Percentiles rank a stretch among this genome's conserved stretches.
Conservation (phyloP, 1,284 basidiomycete genomes). For the Moniliophthora roreri region DNA sequence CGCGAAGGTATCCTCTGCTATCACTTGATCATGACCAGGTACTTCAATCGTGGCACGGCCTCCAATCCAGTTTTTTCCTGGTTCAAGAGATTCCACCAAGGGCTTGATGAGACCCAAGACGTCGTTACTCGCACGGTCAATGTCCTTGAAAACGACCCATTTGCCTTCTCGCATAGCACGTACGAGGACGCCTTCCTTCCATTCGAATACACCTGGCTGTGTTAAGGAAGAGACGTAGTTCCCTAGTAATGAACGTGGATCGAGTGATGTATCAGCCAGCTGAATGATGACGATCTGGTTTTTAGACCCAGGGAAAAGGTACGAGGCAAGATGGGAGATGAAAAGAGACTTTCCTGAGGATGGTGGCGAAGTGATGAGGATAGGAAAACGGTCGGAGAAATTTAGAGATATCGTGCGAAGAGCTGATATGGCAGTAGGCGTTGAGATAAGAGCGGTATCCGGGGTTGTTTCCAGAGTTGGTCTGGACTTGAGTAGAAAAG, state of each 20-base stretch:
- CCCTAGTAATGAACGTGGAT: constrained; percentile 91
- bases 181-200: constrained; percentile 94
- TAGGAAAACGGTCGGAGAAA: constrained; percentile 71
- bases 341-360: constrained; percentile 91
- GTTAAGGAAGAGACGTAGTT: constrained; percentile 90
- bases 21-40: constrained; percentile 67
- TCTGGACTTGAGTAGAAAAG: constrained; percentile 55
- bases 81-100: constrained; percentile 77
- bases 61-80: constrained; percentile 73
- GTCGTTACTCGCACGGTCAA: constrained; percentile 87
- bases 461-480: constrained; percentile 14
- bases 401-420: constrained; percentile 68
- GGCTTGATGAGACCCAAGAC: constrained; percentile 84
- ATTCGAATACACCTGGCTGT: constrained; percentile 90
- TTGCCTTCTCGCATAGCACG: constrained; percentile 89
- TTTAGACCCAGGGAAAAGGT: constrained; percentile 55
- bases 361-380: constrained; percentile 84
- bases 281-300: constrained; percentile 82
- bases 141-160: constrained; percentile 94
- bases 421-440: constrained; percentile 58
- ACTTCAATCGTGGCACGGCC: constrained; percentile 68
- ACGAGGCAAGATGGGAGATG: constrained; percentile 72
- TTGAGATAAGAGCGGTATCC: constrained; percentile 59
- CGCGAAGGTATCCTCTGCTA: constrained; percentile 74
- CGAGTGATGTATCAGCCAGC: constrained; percentile 92